Percentiles rank a stretch among this genome's conserved stretches.
phyloP scores from a whole-genome alignment of 352 stramenopile genomes.

The Vaucheria bursata region DNA sequence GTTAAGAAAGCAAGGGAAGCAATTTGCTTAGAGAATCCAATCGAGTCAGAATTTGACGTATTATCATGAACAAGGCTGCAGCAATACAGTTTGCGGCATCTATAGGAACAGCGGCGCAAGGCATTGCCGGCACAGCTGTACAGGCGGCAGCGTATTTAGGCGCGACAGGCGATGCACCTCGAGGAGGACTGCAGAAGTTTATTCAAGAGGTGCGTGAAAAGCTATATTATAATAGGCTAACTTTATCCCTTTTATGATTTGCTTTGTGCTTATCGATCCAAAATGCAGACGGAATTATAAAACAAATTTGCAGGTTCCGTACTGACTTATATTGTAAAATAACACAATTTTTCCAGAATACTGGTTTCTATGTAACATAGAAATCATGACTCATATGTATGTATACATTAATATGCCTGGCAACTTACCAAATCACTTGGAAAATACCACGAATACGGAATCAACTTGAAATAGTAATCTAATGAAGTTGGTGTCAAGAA shows the following conservation, averaged over 20 bases:
- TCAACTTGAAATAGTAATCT: too few species aligned
- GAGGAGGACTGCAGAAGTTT: constrained; percentile 69
- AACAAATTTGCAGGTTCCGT: background rate
- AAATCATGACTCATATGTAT: too few species aligned
- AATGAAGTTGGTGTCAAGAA: too few species aligned
- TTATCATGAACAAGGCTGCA: constrained; percentile 17
- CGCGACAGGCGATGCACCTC: background rate
- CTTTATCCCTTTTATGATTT: background rate
- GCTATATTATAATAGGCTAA: constrained; percentile 61
- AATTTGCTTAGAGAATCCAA: too few species aligned
- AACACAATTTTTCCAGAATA: too few species aligned
- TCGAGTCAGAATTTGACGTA: too few species aligned
- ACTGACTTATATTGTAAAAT: background rate
- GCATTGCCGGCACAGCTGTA: background rate
- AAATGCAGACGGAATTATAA: background rate
- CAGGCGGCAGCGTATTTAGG: background rate
- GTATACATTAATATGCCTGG: too few species aligned
- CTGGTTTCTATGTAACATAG: too few species aligned
- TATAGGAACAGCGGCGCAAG: background rate
- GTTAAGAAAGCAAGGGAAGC: too few species aligned
- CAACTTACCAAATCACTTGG: too few species aligned
- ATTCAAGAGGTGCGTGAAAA: constrained; percentile 62
- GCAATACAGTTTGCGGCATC: constrained; percentile 4
- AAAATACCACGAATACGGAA: too few species aligned
- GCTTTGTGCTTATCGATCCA: background rate